Percentiles rank a stretch among this genome's conserved stretches.
These are phyloP conservation scores for Verticillium nonalfalfae DNA, from an alignment of 2,329 filamentous ascomycete genomes.

Conservation along the genomic window DNA sequence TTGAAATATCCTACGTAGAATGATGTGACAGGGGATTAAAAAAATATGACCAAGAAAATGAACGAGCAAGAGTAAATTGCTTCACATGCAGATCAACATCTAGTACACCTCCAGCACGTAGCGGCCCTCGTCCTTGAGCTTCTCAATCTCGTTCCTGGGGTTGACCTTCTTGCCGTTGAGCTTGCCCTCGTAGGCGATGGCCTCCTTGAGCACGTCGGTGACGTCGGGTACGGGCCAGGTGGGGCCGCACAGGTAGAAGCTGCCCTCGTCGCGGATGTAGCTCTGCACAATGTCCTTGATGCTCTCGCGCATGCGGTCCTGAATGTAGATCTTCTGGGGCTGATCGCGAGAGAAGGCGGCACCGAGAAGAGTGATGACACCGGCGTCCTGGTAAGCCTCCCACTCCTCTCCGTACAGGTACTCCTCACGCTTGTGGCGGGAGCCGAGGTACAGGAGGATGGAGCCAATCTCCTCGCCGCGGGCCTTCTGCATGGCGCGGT, in stretches of 20 bases:
- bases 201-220: conserved; percentile 88
- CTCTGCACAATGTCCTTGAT: conserved; percentile 75
- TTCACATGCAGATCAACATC: background rate
- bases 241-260: conserved; percentile 95
- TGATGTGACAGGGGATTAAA: background rate
- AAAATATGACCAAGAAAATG: background rate
- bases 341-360: conserved; percentile 95
- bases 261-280: conserved; percentile 81
- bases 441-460: conserved; percentile 93
- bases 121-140: conserved; percentile 86
- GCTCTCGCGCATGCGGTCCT: conserved; percentile 89
- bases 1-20: background rate
- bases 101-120: conserved; percentile 98
- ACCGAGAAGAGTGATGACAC: conserved; percentile 89
- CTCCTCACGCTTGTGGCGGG: conserved; percentile 94
- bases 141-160: conserved; percentile 85
- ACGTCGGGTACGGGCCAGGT: conserved; percentile 99
- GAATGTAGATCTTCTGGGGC: conserved; percentile 98
- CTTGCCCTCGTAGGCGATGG: conserved; percentile 71
- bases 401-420: conserved; percentile 99
- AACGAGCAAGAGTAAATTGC: background rate
- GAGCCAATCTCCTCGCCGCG: conserved; percentile 91
- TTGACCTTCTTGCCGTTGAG: conserved; percentile 73
- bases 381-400: conserved; percentile 95
- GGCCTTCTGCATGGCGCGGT: conserved; percentile 96